Evolutionary conservation across 345 rosid genomes (phyloP).

Genomic region (Linum lewisii): DNA sequence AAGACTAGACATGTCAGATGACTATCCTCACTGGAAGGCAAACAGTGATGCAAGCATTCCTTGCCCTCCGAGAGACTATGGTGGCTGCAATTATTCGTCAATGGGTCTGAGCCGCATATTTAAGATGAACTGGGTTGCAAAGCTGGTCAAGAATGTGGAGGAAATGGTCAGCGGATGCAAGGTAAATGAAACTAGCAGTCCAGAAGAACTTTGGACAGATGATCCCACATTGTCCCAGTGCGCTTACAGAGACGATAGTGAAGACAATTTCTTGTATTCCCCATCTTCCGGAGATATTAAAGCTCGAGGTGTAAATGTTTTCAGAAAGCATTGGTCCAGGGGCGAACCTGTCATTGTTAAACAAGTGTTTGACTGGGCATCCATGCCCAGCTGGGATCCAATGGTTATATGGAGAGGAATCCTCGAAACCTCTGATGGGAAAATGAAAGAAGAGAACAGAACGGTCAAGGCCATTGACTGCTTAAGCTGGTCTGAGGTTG

Average conservation of each 20-base stretch:
- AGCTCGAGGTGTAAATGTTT: slow-evolving; percentile 45
- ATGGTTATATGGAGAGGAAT: slow-evolving; percentile 65
- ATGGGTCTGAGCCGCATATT: slow-evolving; percentile 74
- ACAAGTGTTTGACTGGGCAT: slow-evolving; percentile 52
- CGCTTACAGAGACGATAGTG: slow-evolving; percentile 47
- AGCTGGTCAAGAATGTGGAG: slow-evolving; percentile 86
- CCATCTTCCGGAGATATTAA: slow-evolving; percentile 45
- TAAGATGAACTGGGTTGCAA: slow-evolving; percentile 99
- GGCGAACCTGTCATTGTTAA: slow-evolving; percentile 70
- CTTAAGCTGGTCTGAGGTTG: slow-evolving; percentile 70
- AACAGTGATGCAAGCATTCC: slow-evolving; percentile 76
- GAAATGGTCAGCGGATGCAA: slow-evolving; percentile 87
- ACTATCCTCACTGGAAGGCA: slow-evolving; percentile 79
- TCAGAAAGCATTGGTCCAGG: slow-evolving; percentile 71
- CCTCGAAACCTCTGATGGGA: slow-evolving; percentile 61
- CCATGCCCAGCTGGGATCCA: slow-evolving; percentile 75
- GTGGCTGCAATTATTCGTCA: slow-evolving; percentile 68
- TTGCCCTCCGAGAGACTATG: slow-evolving; percentile 75
- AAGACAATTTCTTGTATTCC: slow-evolving; percentile 54
- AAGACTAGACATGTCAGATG: slow-evolving; percentile 41
- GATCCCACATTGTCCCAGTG: slow-evolving; percentile 35
- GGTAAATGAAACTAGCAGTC: slow-evolving; percentile 32
- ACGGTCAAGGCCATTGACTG: slow-evolving; percentile 68
- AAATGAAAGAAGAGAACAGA: slow-evolving; percentile 48
- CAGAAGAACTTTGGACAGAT: slow-evolving; percentile 18